These are phyloP conservation scores for Allantophomopsis cytisporea DNA, from an alignment of 2,329 filamentous ascomycete genomes.

Conservation along the genomic window DNA sequence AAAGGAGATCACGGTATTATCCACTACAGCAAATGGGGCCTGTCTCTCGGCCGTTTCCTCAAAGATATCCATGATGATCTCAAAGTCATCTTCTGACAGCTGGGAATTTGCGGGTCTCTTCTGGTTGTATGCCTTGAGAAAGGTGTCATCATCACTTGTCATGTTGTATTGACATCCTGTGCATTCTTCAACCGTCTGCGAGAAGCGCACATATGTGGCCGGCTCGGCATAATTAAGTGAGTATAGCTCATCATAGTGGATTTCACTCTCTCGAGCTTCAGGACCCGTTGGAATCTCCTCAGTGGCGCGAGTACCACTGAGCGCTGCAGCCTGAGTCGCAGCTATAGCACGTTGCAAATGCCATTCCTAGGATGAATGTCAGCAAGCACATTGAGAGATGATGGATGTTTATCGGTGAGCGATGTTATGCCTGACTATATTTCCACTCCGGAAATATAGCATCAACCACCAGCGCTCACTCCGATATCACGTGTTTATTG, in stretches of 20 bases:
- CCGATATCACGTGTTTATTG: neutral
- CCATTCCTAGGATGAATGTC: constrained; percentile 15
- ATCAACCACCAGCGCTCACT: neutral
- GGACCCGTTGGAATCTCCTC: constrained; percentile 30
- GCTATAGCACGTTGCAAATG: constrained; percentile 20
- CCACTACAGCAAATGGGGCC: constrained; percentile 79
- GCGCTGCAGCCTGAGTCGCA: constrained; percentile 6
- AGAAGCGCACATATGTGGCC: constrained; percentile 91
- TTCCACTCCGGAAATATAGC: neutral
- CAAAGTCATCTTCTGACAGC: constrained; percentile 83
- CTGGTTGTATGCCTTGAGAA: constrained; percentile 71
- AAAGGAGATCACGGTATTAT: constrained; percentile 72
- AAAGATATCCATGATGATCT: constrained; percentile 88
- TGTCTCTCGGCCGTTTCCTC: constrained; percentile 75
- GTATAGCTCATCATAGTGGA: constrained; percentile 86
- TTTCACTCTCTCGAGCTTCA: constrained; percentile 19
- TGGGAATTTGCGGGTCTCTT: constrained; percentile 50
- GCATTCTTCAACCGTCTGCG: constrained; percentile 93
- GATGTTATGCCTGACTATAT: too few species aligned
- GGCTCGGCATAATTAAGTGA: constrained; percentile 68
- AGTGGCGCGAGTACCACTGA: constrained; percentile 37
- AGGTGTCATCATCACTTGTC: constrained; percentile 79
- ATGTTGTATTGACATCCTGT: constrained; percentile 88
- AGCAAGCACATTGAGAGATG: constrained; percentile 2
- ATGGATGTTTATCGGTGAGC: neutral